Evolutionary conservation across 2,329 filamentous ascomycete genomes (phyloP), one percentile per base, ranked within the genome.

Genomic region (Fusarium kyushuense): DNA sequence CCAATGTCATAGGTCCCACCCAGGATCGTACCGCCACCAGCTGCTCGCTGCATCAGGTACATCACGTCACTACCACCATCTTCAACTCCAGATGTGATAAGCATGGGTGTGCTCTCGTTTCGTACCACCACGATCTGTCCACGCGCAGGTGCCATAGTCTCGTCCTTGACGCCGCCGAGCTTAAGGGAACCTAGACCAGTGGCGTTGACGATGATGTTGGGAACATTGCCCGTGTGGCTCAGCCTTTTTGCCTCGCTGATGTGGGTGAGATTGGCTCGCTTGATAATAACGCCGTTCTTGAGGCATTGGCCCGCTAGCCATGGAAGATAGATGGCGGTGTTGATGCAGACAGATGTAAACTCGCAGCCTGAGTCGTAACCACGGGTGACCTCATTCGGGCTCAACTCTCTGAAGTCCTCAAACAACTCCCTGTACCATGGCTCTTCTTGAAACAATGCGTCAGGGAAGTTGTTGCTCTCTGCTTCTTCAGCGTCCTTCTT

Each of bases 341-440:
- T 97, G 77, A 97, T 95, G 80, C 94, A 97, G 40, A 97, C 90
- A 1, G 92, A 95, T 10, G 88, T 93, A 78, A 96, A 97, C 56
- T 86, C 83, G 51, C 88, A 92, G 25, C 89, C 94, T 13, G 90
- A 91, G 63, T 93, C 90, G 54, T 90, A 86, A 19, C 87, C 92
- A 0, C 81, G 72, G 0, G 88, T 86, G 2, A 97, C 81, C 70
- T 91, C 84, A 12, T 81, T 78, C 33, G 84, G 77, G 6, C 84
- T 75, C 5, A 95, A 78, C 58, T 88, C 81, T 63, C 87, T 86
- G 78, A 89, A 95, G 79, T 95, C 89, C 14, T 90, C 89, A 46
- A 91, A 86, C 9, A 93, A 79, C 56, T 90, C 82, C 75, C 88
- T 89, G 79, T 90, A 95, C 92, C 92, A 95, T 2, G 92, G 90